A percentile compares a stretch with the other conserved stretches of the same genome.
Conservation (phyloP, 2,329 filamentous ascomycete genomes). For the Aspergillus fijiensis region DNA sequence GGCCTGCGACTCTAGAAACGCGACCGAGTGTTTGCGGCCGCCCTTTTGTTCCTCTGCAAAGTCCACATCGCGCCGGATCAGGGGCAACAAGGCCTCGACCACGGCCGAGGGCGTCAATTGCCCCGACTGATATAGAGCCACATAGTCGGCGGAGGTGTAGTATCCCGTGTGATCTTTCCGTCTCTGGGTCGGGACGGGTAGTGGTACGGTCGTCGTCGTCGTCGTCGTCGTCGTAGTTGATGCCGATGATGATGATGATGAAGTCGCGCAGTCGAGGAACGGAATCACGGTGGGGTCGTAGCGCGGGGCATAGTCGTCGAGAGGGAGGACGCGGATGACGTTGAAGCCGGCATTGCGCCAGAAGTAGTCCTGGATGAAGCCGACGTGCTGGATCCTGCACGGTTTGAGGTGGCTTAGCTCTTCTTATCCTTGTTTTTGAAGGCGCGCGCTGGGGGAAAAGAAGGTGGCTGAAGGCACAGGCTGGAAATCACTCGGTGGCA, state of each 20-base stretch:
- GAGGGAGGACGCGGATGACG: constrained; percentile 54
- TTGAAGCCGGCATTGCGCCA: constrained; percentile 72
- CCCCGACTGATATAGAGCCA: constrained; percentile 69
- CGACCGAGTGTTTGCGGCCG: constrained; percentile 61
- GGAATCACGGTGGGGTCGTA: constrained; percentile 61
- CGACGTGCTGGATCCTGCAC: constrained; percentile 57
- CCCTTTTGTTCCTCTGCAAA: too few relatives aligned
- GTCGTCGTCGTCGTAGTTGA: background rate
- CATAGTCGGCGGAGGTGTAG: constrained; percentile 73
- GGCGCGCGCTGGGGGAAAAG: background rate
- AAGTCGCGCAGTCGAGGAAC: constrained; percentile 21
- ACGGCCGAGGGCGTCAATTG: constrained; percentile 71
- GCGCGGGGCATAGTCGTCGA: constrained; percentile 55
- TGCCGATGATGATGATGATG: too few relatives aligned
- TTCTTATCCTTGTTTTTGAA: too few relatives aligned
- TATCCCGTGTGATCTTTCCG: constrained; percentile 49
- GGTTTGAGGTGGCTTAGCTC: background rate
- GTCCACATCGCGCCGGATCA: constrained; percentile 62
- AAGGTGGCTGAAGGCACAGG: too few relatives aligned
- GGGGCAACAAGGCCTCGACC: constrained; percentile 66
- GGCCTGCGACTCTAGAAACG: constrained; percentile 68
- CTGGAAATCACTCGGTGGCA: too few relatives aligned
- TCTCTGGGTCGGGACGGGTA: constrained; percentile 37
- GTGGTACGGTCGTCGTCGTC: constrained; percentile 15
- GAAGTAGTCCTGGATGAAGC: constrained; percentile 62